A percentile compares a stretch with the other conserved stretches of the same genome.
Evolutionary conservation across 495 filamentous ascomycete genomes (phyloP).

Genomic region (Penicillium longicatenatum): DNA sequence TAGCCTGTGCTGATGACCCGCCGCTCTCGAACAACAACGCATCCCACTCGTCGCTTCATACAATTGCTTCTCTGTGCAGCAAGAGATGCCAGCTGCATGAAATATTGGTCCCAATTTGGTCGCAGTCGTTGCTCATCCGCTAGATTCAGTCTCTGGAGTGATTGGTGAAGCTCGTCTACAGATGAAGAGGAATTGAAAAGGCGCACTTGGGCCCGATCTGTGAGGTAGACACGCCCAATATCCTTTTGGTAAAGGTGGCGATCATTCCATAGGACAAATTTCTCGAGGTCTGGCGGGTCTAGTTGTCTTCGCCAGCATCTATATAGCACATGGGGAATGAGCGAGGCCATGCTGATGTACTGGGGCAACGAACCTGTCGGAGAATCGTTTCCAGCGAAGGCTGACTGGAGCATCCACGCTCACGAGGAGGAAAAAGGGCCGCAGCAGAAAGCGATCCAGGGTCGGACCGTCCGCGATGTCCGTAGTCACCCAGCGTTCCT

Average conservation of each 20-base stretch:
- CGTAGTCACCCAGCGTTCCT: constrained; percentile 78
- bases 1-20: constrained; percentile 96
- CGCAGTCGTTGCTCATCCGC: constrained; percentile 77
- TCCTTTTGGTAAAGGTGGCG: constrained; percentile 69
- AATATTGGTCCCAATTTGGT: constrained; percentile 97
- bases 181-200: constrained; percentile 81
- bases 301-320: constrained; percentile 47
- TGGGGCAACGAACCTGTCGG: constrained; percentile 46
- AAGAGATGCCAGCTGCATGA: constrained; percentile 92
- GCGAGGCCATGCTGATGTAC: background rate
- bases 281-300: constrained; percentile 63
- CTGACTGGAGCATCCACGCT: constrained; percentile 88
- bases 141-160: constrained; percentile 70
- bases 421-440: constrained; percentile 91
- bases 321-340: constrained; percentile 7
- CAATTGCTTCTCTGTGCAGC: constrained; percentile 92
- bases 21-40: constrained; percentile 86
- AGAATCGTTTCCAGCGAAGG: constrained; percentile 77
- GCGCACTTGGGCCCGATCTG: constrained; percentile 76
- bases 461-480: constrained; percentile 69
- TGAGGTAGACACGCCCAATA: constrained; percentile 67
- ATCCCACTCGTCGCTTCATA: constrained; percentile 96
- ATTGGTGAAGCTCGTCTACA: constrained; percentile 64
- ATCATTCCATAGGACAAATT: constrained; percentile 79
- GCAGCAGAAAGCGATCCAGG: constrained; percentile 69